Evolutionary conservation across 2,329 filamentous ascomycete species (phyloP).

Genomic region (Fusarium sp.): DNA sequence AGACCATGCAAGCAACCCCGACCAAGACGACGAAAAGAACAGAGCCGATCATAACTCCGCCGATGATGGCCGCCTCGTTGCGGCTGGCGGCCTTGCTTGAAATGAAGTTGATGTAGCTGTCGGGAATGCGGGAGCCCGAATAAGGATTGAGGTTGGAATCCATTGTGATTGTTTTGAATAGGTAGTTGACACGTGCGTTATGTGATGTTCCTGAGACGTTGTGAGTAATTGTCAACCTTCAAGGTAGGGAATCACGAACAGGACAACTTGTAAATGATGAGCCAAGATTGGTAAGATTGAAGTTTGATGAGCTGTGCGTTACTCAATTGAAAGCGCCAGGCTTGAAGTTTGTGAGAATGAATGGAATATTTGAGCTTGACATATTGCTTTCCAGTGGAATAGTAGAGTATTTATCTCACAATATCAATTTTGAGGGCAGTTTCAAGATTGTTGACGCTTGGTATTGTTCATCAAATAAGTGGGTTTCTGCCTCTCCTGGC

Average conservation of each 20-base stretch:
- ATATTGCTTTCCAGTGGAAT: conserved; percentile 1
- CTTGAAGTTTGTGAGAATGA: conserved; percentile 9
- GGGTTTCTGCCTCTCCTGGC: conserved; percentile 1
- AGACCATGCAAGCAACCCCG: conserved; percentile 23
- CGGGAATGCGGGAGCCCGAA: not conserved
- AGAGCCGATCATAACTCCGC: conserved; percentile 12
- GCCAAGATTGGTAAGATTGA: not conserved
- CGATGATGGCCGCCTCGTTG: conserved; percentile 26
- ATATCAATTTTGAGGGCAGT: not conserved
- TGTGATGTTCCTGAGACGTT: not conserved
- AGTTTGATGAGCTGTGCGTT: not conserved
- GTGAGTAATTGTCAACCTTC: not conserved
- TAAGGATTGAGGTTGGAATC: conserved; percentile 22
- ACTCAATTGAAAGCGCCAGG: not conserved
- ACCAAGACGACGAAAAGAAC: conserved; percentile 21
- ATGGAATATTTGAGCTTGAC: not conserved
- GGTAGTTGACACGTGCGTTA: not conserved
- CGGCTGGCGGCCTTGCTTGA: not conserved
- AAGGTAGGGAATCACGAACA: conserved; percentile 4
- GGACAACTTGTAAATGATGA: not conserved
- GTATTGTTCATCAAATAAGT: conserved; percentile 20
- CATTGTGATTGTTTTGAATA: conserved; percentile 15
- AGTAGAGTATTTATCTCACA: conserved; percentile 21
- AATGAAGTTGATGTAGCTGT: conserved; percentile 2
- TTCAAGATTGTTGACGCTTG: not conserved